Conservation (phyloP, 2,329 filamentous ascomycete genomes). For the Ophiostoma australiae region DNA sequence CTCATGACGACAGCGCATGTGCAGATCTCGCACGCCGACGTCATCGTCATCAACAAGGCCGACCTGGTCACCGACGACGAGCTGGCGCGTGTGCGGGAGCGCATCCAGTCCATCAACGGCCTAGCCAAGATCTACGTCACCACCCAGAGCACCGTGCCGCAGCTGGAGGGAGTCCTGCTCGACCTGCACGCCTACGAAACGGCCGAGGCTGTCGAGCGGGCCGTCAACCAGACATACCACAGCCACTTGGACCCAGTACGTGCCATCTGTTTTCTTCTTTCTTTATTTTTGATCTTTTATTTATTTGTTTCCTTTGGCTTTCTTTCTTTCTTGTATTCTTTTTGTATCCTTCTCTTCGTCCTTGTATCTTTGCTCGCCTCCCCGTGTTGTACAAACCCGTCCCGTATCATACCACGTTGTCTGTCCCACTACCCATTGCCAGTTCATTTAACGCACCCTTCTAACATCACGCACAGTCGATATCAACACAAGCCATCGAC, state of each 20-base stretch:
- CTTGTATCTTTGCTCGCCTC: not conserved
- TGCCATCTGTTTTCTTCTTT: not conserved
- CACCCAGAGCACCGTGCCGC: constrained; percentile 70
- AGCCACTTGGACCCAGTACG: constrained; percentile 80
- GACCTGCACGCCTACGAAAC: constrained; percentile 91
- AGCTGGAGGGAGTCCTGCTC: constrained; percentile 78
- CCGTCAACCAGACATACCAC: constrained; percentile 61
- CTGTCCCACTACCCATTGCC: not conserved
- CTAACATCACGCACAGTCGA: constrained; percentile 57
- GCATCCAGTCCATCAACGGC: constrained; percentile 82
- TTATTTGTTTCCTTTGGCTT: too few relatives aligned
- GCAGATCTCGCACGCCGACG: constrained; percentile 94
- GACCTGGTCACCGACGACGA: constrained; percentile 72
- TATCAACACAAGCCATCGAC: constrained; percentile 73
- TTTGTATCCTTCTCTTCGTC: too few relatives aligned
- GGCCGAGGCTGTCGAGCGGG: constrained; percentile 66
- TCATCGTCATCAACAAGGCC: constrained; percentile 88
- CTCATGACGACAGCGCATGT: constrained; percentile 88
- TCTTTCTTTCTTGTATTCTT: too few relatives aligned
- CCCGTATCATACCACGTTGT: not conserved
- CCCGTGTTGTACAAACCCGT: not conserved
- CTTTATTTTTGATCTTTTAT: not conserved
- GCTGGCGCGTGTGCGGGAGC: constrained; percentile 61
- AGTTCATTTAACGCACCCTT: not conserved
- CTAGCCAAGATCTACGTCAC: constrained; percentile 81